A percentile compares a stretch with the other conserved stretches of the same genome.
Conservation (phyloP, 2,329 filamentous ascomycete genomes). For the Ophiostoma ulmi region DNA sequence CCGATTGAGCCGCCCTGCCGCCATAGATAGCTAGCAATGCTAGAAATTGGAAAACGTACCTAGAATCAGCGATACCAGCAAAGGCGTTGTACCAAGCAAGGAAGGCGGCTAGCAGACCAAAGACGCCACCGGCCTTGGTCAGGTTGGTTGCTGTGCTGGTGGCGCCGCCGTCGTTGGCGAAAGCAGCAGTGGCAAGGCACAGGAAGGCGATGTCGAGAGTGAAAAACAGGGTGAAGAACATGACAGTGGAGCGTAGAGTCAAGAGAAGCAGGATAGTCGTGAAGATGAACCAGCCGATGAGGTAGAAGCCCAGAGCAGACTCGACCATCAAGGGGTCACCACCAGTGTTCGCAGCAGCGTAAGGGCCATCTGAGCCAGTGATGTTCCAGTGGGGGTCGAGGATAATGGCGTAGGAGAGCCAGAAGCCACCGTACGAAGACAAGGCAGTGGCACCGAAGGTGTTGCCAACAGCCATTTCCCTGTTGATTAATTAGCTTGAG, state of each 20-base stretch:
- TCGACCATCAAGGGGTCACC: slow-evolving; percentile 44
- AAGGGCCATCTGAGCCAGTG: slow-evolving; percentile 42
- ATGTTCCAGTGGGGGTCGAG: slow-evolving; percentile 64
- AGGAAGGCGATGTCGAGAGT: slow-evolving; percentile 71
- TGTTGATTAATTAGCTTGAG: slow-evolving; percentile 33
- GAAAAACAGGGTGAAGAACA: slow-evolving; percentile 74
- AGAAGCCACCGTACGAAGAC: slow-evolving; percentile 79
- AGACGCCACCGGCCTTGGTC: slow-evolving; percentile 68
- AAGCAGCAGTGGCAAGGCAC: slow-evolving; percentile 62
- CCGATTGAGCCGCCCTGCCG: neutral
- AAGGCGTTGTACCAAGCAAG: slow-evolving; percentile 83
- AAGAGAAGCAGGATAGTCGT: slow-evolving; percentile 68
- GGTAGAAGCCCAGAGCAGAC: slow-evolving; percentile 67
- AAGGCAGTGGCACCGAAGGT: slow-evolving; percentile 79
- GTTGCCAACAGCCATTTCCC: slow-evolving; percentile 84
- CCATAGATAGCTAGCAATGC: neutral
- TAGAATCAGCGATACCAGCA: slow-evolving; percentile 71
- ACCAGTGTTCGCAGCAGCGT: slow-evolving; percentile 32
- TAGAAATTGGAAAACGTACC: slow-evolving; percentile 40
- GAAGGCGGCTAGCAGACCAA: slow-evolving; percentile 77
- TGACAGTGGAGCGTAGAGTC: slow-evolving; percentile 70
- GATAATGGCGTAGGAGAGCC: slow-evolving; percentile 70
- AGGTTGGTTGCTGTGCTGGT: slow-evolving; percentile 43
- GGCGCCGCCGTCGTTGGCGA: slow-evolving; percentile 49
- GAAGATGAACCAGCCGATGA: slow-evolving; percentile 81